Percentiles rank a stretch among this genome's conserved stretches.
Evolutionary conservation across 106 monocot genomes (phyloP).

Genomic region (Hemerocallis citrina): DNA sequence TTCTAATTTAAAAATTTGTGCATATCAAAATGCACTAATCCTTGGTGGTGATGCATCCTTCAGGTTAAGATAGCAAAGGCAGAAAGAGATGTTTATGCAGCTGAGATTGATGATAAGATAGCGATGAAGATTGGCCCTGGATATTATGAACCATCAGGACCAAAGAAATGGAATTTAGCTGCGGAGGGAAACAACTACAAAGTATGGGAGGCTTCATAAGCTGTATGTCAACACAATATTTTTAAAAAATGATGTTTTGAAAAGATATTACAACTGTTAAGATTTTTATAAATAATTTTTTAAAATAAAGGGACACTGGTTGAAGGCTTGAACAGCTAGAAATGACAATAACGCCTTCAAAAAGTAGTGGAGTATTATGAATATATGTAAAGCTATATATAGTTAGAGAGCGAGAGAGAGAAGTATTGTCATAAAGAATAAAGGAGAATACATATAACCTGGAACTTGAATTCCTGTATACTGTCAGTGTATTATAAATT

Average conservation of each 20-base stretch:
- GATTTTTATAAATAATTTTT: neutral
- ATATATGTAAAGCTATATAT: no score
- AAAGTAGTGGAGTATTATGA: neutral
- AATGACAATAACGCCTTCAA: no score
- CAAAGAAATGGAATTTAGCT: slow-evolving; percentile 41
- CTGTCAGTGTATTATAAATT: no score
- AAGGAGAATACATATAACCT: neutral
- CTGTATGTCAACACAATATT: slow-evolving; percentile 3
- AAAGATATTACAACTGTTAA: neutral
- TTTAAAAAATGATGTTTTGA: neutral
- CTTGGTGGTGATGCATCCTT: neutral
- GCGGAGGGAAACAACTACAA: slow-evolving; percentile 84
- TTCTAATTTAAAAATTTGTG: neutral
- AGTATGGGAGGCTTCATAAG: slow-evolving; percentile 58
- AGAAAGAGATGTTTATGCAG: slow-evolving; percentile 83
- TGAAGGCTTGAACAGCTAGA: neutral
- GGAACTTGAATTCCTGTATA: no score
- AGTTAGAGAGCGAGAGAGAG: no score
- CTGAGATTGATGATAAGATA: slow-evolving; percentile 70
- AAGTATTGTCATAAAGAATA: neutral
- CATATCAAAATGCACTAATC: neutral
- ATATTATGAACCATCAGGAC: slow-evolving; percentile 54
- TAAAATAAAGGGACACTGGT: neutral
- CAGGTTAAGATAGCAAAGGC: slow-evolving; percentile 85
- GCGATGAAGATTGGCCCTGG: slow-evolving; percentile 80